A percentile compares a stretch with the other conserved stretches of the same genome.
Evolutionary conservation across 2,329 filamentous ascomycete species (phyloP).

Genomic region (Beauveria australis): DNA sequence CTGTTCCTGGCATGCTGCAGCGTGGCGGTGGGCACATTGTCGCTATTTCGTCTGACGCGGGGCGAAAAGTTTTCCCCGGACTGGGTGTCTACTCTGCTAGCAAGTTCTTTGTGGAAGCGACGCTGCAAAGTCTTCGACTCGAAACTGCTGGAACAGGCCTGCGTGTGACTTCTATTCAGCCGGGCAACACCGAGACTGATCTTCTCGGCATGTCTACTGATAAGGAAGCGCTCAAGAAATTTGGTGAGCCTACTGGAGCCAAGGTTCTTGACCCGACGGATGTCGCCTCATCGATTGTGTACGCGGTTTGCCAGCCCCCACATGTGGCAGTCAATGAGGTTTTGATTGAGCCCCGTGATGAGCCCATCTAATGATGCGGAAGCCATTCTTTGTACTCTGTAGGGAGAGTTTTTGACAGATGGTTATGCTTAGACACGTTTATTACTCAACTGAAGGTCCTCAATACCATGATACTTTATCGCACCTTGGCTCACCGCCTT

Average conservation of each 20-base stretch:
- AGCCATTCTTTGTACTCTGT: not conserved
- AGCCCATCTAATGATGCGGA: constrained; percentile 50
- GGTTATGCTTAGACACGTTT: not conserved
- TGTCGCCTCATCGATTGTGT: constrained; percentile 65
- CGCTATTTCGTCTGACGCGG: constrained; percentile 74
- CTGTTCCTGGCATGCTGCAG: constrained; percentile 62
- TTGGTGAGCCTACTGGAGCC: constrained; percentile 65
- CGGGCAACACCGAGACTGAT: constrained; percentile 68
- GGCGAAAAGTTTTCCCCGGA: constrained; percentile 73
- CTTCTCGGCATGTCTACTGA: constrained; percentile 69
- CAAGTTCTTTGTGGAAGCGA: constrained; percentile 81
- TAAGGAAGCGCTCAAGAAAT: constrained; percentile 68
- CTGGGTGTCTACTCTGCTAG: constrained; percentile 74
- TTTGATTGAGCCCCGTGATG: constrained; percentile 68
- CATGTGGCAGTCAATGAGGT: constrained; percentile 77
- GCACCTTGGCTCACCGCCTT: not conserved
- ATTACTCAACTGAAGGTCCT: not conserved
- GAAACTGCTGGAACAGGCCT: constrained; percentile 69
- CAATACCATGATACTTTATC: not conserved
- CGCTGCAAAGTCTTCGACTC: constrained; percentile 64
- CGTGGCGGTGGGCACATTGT: constrained; percentile 66
- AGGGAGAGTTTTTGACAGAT: not conserved
- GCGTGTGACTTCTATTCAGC: constrained; percentile 67
- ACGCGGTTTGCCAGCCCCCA: constrained; percentile 63
- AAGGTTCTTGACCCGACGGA: constrained; percentile 67